A percentile compares a stretch with the other conserved stretches of the same genome.
phyloP scores from a whole-genome alignment of 2,329 filamentous ascomycete genomes.

The Cordyceps cicadae region DNA sequence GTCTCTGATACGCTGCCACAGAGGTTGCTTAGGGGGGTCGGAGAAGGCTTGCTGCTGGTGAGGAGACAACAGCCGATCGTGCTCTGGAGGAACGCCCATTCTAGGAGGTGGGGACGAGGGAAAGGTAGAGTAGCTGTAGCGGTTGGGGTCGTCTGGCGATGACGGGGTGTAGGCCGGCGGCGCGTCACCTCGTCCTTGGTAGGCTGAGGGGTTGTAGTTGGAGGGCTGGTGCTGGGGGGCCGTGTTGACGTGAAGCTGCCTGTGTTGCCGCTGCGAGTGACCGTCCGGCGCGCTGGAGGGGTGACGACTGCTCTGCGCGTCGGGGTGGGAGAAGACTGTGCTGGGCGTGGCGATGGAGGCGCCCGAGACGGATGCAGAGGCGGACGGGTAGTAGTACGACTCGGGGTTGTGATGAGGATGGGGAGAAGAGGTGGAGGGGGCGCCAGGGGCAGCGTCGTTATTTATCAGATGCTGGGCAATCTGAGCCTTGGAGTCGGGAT shows the following conservation, averaged over 20 bases:
- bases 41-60: conserved; percentile 40
- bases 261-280: conserved; percentile 9
- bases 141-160: conserved; percentile 24
- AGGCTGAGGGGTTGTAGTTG: conserved; percentile 8
- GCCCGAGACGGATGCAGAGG: conserved; percentile 2
- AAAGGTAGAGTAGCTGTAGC: conserved; percentile 43
- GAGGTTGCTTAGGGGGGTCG: conserved; percentile 17
- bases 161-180: conserved; percentile 39
- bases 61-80: conserved; percentile 32
- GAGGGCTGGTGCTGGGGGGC: neutral
- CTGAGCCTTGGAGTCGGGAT: conserved; percentile 30
- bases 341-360: conserved; percentile 9
- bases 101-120: conserved; percentile 16
- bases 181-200: conserved; percentile 27
- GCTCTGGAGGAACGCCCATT: conserved; percentile 38
- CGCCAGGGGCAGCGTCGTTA: conserved; percentile 14
- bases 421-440: conserved; percentile 10
- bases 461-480: conserved; percentile 33
- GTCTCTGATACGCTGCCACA: conserved; percentile 24
- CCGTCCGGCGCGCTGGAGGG: conserved; percentile 10
- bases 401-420: conserved; percentile 11
- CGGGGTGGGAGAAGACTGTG: conserved; percentile 1
- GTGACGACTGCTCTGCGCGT: conserved; percentile 13
- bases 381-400: neutral
- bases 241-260: conserved; percentile 6